phyloP scores from a whole-genome alignment of 2,329 filamentous ascomycete genomes.

The Hawksworthiomyces lignivorus region DNA sequence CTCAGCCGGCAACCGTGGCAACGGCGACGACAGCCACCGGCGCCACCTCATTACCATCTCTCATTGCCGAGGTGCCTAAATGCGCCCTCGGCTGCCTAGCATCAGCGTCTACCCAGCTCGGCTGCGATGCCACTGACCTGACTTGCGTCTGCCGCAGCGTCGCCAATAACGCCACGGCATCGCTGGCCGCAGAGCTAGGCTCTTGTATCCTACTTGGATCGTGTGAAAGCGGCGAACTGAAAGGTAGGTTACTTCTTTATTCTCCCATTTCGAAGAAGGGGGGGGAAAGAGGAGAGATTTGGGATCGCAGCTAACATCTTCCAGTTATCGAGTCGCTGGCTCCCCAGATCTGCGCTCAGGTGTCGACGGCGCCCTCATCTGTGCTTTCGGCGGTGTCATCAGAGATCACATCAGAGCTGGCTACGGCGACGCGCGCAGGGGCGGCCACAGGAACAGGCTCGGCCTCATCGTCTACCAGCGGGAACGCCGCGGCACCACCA shows the following conservation, averaged over 20 bases:
- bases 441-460: neutral
- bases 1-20: neutral
- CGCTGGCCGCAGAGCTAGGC: conserved; percentile 11
- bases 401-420: conserved; percentile 9
- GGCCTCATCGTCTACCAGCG: conserved; percentile 2
- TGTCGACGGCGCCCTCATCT: conserved; percentile 6
- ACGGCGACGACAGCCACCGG: conserved; percentile 4
- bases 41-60: conserved; percentile 12
- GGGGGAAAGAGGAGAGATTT: too few species aligned
- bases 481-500: conserved; percentile 1
- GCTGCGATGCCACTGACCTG: conserved; percentile 18
- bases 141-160: conserved; percentile 18
- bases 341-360: conserved; percentile 11
- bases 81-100: conserved; percentile 20
- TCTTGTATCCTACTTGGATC: conserved; percentile 15
- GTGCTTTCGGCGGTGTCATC: conserved; percentile 10
- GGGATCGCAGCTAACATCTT: too few species aligned
- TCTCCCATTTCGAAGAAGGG: neutral
- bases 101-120: conserved; percentile 12
- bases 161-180: conserved; percentile 8
- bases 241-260: neutral
- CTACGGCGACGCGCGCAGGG: neutral
- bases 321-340: conserved; percentile 8
- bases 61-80: conserved; percentile 18
- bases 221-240: conserved; percentile 2